Conservation (phyloP, 257 asterid species). For the Phtheirospermum japonicum region DNA sequence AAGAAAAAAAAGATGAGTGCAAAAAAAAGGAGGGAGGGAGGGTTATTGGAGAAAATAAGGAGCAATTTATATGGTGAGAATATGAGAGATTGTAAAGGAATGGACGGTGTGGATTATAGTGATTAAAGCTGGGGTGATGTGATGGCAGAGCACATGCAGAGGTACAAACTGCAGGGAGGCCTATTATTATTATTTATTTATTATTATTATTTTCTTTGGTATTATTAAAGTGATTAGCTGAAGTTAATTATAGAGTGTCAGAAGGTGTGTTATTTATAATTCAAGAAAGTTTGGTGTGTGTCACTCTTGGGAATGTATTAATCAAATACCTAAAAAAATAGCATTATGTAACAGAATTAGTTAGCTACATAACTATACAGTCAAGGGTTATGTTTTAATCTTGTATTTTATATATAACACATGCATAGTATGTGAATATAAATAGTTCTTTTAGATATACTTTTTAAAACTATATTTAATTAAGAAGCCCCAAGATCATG, state of each 20-base stretch:
- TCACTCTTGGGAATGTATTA: constrained; percentile 33
- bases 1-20: constrained; percentile 24
- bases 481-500: too few species aligned
- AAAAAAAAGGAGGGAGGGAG: too few species aligned
- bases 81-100: constrained; percentile 32
- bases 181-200: too few species aligned
- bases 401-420: not conserved
- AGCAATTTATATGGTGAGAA: constrained; percentile 37
- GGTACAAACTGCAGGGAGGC: constrained; percentile 45
- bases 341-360: constrained; percentile 17
- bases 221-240: constrained; percentile 2
- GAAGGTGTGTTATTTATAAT: not conserved
- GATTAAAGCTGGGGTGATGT: constrained; percentile 45
- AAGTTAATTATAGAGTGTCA: not conserved
- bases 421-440: not conserved
- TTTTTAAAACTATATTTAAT: too few species aligned
- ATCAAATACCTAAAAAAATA: constrained; percentile 36
- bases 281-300: constrained; percentile 26
- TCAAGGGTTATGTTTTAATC: not conserved
- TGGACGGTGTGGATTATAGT: constrained; percentile 67
- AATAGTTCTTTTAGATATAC: not conserved
- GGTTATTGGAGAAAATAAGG: constrained; percentile 29
- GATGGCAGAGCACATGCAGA: constrained; percentile 84
- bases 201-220: not conserved
- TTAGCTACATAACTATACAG: constrained; percentile 17